These are phyloP conservation scores for Fraxinus velutina DNA, from an alignment of 305 asterid species.

Conservation along the genomic window DNA sequence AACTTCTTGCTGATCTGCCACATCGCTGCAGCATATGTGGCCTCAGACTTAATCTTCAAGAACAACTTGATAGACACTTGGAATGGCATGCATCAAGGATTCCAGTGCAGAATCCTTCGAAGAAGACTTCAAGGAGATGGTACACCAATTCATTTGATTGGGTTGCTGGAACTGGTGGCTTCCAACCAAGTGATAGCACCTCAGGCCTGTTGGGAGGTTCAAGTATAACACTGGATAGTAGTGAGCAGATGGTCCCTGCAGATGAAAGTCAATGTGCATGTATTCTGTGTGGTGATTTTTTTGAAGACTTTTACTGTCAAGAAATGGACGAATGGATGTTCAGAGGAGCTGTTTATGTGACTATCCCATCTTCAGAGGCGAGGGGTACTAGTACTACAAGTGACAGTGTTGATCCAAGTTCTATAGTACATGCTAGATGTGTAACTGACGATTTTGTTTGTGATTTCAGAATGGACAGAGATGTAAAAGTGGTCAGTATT, in stretches of 20 bases:
- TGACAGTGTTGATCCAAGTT: constrained; percentile 33
- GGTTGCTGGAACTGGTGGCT: constrained; percentile 42
- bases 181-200: constrained; percentile 27
- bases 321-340: constrained; percentile 82
- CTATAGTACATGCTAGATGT: constrained; percentile 72
- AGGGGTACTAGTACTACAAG: constrained; percentile 20
- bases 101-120: constrained; percentile 33
- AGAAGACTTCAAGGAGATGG: constrained; percentile 62
- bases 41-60: constrained; percentile 52
- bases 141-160: constrained; percentile 50
- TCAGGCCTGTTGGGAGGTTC: constrained; percentile 35
- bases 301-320: constrained; percentile 64
- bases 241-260: constrained; percentile 68
- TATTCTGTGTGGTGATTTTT: constrained; percentile 77
- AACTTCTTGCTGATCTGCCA: constrained; percentile 65
- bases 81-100: constrained; percentile 50
- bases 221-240: constrained; percentile 37
- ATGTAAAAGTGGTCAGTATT: constrained; percentile 42
- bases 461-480: constrained; percentile 42
- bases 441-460: constrained; percentile 42
- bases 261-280: constrained; percentile 87
- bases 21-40: constrained; percentile 60
- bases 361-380: constrained; percentile 33
- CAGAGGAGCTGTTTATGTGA: constrained; percentile 68
- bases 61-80: constrained; percentile 65